phyloP scores from a whole-genome alignment of 2,329 filamentous ascomycete genomes.

The Chaetomium olivaceum region DNA sequence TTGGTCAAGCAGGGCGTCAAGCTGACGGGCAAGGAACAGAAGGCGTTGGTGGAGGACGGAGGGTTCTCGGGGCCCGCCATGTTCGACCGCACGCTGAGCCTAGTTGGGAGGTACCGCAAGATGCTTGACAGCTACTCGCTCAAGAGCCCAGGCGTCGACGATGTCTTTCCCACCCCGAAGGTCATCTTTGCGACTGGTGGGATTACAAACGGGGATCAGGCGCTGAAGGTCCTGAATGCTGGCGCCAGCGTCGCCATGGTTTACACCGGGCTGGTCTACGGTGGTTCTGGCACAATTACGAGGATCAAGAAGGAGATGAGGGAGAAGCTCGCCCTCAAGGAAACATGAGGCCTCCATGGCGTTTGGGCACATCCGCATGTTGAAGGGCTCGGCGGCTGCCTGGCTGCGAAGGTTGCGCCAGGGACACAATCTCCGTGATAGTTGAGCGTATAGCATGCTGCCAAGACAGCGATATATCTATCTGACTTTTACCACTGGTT shows the following conservation, averaged over 20 bases:
- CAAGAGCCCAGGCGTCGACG: slow-evolving; percentile 33
- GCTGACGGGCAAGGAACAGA: slow-evolving; percentile 66
- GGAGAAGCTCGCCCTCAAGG: slow-evolving; percentile 34
- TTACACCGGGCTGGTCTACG: slow-evolving; percentile 75
- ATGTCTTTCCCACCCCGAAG: slow-evolving; percentile 54
- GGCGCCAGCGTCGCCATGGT: slow-evolving; percentile 90
- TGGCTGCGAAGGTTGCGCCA: neutral
- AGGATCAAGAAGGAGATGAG: slow-evolving; percentile 66
- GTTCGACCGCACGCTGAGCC: slow-evolving; percentile 74
- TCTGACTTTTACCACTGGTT: neutral
- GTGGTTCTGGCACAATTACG: slow-evolving; percentile 64
- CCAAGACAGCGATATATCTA: neutral
- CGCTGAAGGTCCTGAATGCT: slow-evolving; percentile 76
- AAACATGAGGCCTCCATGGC: neutral
- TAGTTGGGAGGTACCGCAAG: slow-evolving; percentile 78
- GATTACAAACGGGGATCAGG: slow-evolving; percentile 85
- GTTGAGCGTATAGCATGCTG: neutral
- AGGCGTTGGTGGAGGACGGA: slow-evolving; percentile 72
- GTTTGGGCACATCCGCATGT: neutral
- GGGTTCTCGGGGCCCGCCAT: slow-evolving; percentile 90
- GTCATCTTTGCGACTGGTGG: slow-evolving; percentile 93
- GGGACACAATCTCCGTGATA: too few species aligned
- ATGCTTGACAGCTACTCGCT: slow-evolving; percentile 59
- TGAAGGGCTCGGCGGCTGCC: neutral
- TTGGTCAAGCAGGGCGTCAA: slow-evolving; percentile 66